Percentiles rank a stretch among this genome's conserved stretches.
These are phyloP conservation scores for Musa schizocarpa DNA, from an alignment of 176 grass and related monocot genomes.

Conservation along the genomic window DNA sequence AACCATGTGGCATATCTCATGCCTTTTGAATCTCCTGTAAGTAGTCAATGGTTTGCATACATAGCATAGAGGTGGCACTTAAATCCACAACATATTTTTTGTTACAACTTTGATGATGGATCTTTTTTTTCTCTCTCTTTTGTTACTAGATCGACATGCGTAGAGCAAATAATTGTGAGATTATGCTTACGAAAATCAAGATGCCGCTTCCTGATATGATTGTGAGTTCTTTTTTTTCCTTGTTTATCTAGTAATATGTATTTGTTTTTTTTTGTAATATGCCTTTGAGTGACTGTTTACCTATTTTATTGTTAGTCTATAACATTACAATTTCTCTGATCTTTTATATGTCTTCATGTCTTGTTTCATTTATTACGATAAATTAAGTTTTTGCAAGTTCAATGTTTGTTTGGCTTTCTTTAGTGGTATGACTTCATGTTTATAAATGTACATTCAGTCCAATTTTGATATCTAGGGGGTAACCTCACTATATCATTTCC, in stretches of 20 bases:
- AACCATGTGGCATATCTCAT: neutral
- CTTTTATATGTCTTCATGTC: neutral
- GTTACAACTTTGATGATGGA: neutral
- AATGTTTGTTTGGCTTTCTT: neutral
- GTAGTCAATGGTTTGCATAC: neutral
- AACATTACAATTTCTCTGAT: too few relatives aligned
- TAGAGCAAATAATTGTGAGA: constrained; percentile 97
- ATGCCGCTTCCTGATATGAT: constrained; percentile 99
- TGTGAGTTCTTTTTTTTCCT: constrained; percentile 43
- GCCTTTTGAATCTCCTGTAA: neutral
- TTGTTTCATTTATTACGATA: neutral
- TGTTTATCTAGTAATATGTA: constrained; percentile 13
- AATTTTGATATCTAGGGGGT: neutral
- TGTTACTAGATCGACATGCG: constrained; percentile 86
- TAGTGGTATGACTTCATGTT: neutral
- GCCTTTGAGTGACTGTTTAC: too few relatives aligned
- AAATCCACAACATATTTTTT: neutral
- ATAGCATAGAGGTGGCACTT: neutral
- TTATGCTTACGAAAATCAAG: constrained; percentile 99
- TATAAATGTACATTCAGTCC: neutral
- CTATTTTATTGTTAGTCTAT: too few relatives aligned
- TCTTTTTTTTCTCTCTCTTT: constrained; percentile 16
- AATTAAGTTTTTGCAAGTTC: neutral
- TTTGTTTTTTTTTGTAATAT: neutral
- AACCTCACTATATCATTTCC: neutral